Base-by-base conservation (phyloP, 2,329 filamentous ascomycete species). In the Gyromitra esculenta region DNA sequence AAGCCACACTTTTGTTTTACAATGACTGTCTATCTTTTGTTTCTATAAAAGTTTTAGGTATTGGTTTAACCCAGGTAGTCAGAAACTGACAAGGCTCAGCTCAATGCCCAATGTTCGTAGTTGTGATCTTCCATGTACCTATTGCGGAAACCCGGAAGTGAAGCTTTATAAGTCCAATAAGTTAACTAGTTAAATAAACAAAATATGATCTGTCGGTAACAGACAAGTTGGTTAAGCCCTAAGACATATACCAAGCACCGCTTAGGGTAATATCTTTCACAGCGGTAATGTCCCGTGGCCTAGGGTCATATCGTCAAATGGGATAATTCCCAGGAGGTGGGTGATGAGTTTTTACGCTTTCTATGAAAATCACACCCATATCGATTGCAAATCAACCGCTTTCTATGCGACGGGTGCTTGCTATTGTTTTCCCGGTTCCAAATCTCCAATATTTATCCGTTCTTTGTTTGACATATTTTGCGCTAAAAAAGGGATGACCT, bases 201-300 rank as follows among this genome's bases (percentile, higher is more conserved):
- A 31, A 31, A 31, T 31, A 1, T 82, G 85, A 80, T 82, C 85
- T 83, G 84, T 18, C 84, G 89, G 77, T 89, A 91, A 83, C 0
- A 89, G 94, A 73, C 95, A 98, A 84, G 94, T 98, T 5, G 95
- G 95, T 68, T 87, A 96, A 60, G 96, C 92, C 83, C 88, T 98
- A 35, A 97, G 97, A 83, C 91, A 97, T 82, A 89, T 98, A 11
- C 89, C 94, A 0, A 73, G 41, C 54, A 5, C 18, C 13, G 77
- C 81, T 11, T 82, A 84, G 5, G 86, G 88, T 73, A 81, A 85
- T 0, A 83, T 85, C 0, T 96, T 91, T 84, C 91, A 97, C 83
- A 86, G 88, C 75, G 86, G 85, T 31, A 97, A 91, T 79, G 95
- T 98, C 2, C 95, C 95, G 0, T 98, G 95, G 95, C 95, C 98